Percentiles rank a stretch among this genome's conserved stretches.
phyloP scores from a whole-genome alignment of 73 alveolate genomes.

The Paramecium octaurelia region DNA sequence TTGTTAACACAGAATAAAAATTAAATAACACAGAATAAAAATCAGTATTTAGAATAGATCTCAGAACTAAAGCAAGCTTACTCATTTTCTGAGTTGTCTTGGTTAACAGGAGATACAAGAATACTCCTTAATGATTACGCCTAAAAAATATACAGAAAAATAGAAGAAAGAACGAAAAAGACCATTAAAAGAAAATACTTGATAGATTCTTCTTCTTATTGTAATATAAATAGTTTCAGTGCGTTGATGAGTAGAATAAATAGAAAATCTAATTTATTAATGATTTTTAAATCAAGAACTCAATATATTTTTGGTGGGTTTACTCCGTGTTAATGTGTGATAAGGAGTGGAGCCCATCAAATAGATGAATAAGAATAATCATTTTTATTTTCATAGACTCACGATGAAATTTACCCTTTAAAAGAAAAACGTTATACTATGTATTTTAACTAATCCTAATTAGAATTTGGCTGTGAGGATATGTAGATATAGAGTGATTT shows the following conservation, averaged over 20 bases:
- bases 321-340: neutral
- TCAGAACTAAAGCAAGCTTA: neutral
- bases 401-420: neutral
- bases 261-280: neutral
- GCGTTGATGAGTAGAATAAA: neutral
- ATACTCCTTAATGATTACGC: neutral
- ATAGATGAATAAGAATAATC: neutral
- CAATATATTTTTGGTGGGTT: neutral
- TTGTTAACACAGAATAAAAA: neutral
- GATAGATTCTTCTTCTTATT: neutral
- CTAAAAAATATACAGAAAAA: neutral
- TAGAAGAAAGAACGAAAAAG: neutral
- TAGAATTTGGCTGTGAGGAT: neutral
- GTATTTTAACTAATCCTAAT: neutral
- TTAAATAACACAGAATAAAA: neutral
- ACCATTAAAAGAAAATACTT: neutral
- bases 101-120: neutral
- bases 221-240: neutral
- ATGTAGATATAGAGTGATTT: neutral
- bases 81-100: neutral
- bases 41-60: neutral
- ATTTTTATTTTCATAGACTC: neutral
- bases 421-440: neutral
- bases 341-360: neutral
- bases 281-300: neutral